Conservation (phyloP, 345 rosid species). For the Populus davidiana region DNA sequence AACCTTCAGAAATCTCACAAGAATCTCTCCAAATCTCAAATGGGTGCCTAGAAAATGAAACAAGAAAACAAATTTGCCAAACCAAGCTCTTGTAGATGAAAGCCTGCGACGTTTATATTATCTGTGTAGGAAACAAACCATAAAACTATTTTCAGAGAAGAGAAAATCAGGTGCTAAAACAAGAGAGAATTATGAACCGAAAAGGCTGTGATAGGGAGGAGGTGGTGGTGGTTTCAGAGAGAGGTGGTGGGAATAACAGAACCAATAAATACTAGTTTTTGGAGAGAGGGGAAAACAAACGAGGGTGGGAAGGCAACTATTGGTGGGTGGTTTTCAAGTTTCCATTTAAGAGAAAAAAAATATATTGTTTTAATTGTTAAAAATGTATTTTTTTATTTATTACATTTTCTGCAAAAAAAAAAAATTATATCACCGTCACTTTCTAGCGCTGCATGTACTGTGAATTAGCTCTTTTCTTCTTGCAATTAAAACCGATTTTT, state of each 20-base stretch:
- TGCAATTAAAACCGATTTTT: neutral
- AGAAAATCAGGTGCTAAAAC: neutral
- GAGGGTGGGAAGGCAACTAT: conserved; percentile 42
- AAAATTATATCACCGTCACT: neutral
- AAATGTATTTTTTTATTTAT: neutral
- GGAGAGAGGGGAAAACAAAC: conserved; percentile 5
- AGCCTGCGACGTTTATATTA: neutral
- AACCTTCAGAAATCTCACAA: neutral
- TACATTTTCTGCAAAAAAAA: neutral
- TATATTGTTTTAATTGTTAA: neutral
- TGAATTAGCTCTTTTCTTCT: neutral
- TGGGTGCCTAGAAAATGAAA: neutral
- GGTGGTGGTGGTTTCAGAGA: conserved; percentile 2
- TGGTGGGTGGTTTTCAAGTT: conserved; percentile 27
- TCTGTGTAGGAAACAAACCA: neutral
- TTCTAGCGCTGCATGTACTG: neutral
- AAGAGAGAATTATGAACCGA: neutral
- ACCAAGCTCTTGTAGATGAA: neutral
- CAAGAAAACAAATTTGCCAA: neutral
- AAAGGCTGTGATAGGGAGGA: conserved; percentile 2
- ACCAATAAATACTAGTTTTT: conserved; percentile 36
- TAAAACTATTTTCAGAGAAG: too few species aligned
- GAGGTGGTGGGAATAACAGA: conserved; percentile 13
- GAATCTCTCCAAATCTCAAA: neutral
- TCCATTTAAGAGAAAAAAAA: neutral